Conservation (phyloP, 129 eudicot genomes). For the Mikania micrantha region DNA sequence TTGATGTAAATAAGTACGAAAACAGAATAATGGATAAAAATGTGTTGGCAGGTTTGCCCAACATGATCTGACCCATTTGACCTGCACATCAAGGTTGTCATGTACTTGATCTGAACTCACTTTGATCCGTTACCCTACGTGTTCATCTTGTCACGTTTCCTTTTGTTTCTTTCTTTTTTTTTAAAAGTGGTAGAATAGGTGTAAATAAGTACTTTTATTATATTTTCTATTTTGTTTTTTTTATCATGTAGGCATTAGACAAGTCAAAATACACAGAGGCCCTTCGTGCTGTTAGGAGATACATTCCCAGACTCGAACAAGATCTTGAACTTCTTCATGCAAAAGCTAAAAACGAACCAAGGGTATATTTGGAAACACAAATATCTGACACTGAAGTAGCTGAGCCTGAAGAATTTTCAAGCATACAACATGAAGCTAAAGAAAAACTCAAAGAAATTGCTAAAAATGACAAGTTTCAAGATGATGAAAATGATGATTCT, state of each 20-base stretch:
- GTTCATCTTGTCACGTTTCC: no score
- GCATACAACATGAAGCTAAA: slow-evolving; percentile 37
- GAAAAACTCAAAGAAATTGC: slow-evolving; percentile 55
- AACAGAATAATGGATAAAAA: background rate
- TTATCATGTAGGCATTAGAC: slow-evolving; percentile 61
- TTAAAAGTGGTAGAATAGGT: background rate
- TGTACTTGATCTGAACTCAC: background rate
- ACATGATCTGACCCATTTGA: background rate
- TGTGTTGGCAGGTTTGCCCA: background rate
- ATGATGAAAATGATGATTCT: slow-evolving; percentile 17
- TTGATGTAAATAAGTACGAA: background rate
- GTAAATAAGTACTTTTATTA: background rate
- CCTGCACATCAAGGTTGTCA: background rate
- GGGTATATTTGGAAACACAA: slow-evolving; percentile 7
- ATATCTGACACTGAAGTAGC: slow-evolving; percentile 2
- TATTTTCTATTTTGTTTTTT: background rate
- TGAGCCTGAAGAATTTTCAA: slow-evolving; percentile 20
- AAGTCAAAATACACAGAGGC: slow-evolving; percentile 84
- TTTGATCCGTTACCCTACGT: background rate
- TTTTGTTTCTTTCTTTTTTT: background rate
- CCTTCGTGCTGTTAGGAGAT: slow-evolving; percentile 66
- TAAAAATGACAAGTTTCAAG: slow-evolving; percentile 16
- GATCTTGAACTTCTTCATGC: slow-evolving; percentile 77
- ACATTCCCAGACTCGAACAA: slow-evolving; percentile 89
- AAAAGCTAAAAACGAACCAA: slow-evolving; percentile 35